Evolutionary conservation across 1,284 basidiomycete species (phyloP), one percentile per base, ranked within the genome.

Genomic region (Porogramme epimiltina): DNA sequence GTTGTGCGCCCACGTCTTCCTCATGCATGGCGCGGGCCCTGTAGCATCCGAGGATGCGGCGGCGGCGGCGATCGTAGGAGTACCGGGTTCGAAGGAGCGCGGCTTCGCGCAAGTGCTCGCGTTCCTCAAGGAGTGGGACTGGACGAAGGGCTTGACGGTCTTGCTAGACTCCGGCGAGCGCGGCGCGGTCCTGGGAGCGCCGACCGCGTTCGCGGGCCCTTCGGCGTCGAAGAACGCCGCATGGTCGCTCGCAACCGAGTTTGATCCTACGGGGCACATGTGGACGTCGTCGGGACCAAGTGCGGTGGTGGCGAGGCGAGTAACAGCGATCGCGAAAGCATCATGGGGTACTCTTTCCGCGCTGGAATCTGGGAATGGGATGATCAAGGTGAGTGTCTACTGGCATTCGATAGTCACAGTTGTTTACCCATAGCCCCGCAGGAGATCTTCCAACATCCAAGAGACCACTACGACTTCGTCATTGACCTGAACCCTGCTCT

Each of bases 51-150:
- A 54, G 4, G 72, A 72, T 19, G 60, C 59, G 1, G 70, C 66
- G 13, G 64, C 68, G 9, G 54, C 59, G 16, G 58, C 63, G 15
- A 62, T 64, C 28, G 65, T 67, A 15, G 63, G 70, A 38, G 73
- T 82, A 9, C 89, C 89, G 1, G 77, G 73, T 5, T 86, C 84
- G 62, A 89, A 87, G 64, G 88, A 89, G 61, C 78, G 89, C 4
- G 97, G 94, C 0, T 96, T 99, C 65, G 80, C 91, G 0, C 72
- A 81, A 4, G 86, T 92, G 1, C 72, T 99, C 10, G 77, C 81
- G 36, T 81, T 91, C 56, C 70, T 99, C 47, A 85, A 82, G 49
- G 79, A 85, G 13, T 99, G 96, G 96, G 83, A 87, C 56, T 98
- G 92, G 77, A 82, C 86, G 48, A 76, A 80, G 16, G 82, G 84